Evolutionary conservation across 768 basidiomycete genomes (phyloP).

Genomic region (Lactarius evosmus): DNA sequence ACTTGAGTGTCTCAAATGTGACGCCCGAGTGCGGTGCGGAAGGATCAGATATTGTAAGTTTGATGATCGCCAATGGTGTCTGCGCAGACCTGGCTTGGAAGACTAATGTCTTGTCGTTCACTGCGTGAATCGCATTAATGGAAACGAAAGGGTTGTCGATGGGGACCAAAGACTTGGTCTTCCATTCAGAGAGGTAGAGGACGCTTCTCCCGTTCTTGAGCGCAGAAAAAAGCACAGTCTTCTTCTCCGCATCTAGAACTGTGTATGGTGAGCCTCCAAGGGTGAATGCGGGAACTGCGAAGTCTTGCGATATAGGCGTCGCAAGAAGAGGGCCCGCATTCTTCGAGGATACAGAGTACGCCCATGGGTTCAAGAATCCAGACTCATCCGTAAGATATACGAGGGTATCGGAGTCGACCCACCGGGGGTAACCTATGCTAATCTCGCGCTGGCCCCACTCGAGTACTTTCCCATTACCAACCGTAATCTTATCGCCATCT

Average conservation of each 20-base stretch:
- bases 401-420: conserved; percentile 13
- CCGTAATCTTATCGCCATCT: conserved; percentile 21
- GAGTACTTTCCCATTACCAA: not conserved
- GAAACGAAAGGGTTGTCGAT: conserved; percentile 17
- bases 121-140: not conserved
- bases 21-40: not conserved
- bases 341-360: conserved; percentile 3
- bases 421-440: conserved; percentile 9
- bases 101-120: not conserved
- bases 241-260: not conserved
- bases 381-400: conserved; percentile 16
- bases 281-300: conserved; percentile 3
- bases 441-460: conserved; percentile 14
- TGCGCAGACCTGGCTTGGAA: not conserved
- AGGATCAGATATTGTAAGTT: conserved; percentile 1
- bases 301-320: conserved; percentile 7
- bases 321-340: conserved; percentile 4
- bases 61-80: conserved; percentile 1
- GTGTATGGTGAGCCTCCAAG: conserved; percentile 13
- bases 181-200: conserved; percentile 1
- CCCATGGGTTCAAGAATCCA: conserved; percentile 17
- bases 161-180: not conserved
- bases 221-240: conserved; percentile 5
- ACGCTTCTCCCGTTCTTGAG: conserved; percentile 4
- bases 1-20: conserved; percentile 4